These are phyloP conservation scores for Aspergillus neoniger DNA, from an alignment of 2,329 filamentous ascomycete genomes.

Conservation along the genomic window DNA sequence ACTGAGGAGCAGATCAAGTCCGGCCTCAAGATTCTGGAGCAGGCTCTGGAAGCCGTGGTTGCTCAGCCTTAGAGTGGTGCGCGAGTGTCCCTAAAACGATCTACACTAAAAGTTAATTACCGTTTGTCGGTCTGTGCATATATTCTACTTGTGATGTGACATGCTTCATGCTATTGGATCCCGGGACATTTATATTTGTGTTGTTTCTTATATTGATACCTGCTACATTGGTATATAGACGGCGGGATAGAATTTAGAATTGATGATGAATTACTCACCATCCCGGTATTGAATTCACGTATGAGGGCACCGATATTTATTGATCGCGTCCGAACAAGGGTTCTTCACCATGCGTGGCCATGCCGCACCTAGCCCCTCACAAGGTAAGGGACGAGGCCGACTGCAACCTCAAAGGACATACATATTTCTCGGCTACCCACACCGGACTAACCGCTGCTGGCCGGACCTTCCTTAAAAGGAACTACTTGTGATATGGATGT, in stretches of 20 bases:
- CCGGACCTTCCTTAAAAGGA: no score
- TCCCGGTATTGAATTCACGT: no score
- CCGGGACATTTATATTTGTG: neutral
- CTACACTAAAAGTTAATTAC: neutral
- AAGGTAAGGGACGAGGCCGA: no score
- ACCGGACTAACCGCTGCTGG: no score
- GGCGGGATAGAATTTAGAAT: neutral
- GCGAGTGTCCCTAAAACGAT: neutral
- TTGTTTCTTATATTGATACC: neutral
- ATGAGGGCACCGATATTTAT: no score
- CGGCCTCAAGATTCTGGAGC: conserved; percentile 73
- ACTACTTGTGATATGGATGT: no score
- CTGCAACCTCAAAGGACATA: no score
- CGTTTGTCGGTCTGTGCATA: neutral
- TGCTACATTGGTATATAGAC: neutral
- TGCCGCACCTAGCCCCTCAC: no score
- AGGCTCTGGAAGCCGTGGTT: conserved; percentile 62
- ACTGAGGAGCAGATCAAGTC: conserved; percentile 76
- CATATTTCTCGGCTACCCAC: no score
- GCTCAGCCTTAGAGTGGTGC: conserved; percentile 30
- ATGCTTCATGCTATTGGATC: neutral
- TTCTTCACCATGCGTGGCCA: no score
- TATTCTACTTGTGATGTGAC: neutral
- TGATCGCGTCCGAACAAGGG: no score
- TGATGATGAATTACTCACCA: neutral